Conservation (phyloP, 2,329 filamentous ascomycete species). For the Dactylonectria macrodidyma region DNA sequence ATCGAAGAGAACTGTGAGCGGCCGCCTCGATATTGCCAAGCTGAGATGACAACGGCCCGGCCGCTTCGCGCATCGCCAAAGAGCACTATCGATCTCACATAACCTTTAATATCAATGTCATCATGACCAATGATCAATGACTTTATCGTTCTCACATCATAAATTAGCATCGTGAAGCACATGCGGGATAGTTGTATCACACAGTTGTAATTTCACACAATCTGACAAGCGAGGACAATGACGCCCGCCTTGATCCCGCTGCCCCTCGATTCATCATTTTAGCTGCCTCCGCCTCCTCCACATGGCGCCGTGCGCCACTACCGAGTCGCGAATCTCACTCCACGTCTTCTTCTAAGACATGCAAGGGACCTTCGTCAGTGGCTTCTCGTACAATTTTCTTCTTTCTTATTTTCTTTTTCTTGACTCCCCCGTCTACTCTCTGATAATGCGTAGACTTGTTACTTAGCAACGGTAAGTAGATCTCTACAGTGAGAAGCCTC, state of each 20-base stretch:
- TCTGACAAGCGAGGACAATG: constrained; percentile 15
- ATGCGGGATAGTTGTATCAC: too few species aligned
- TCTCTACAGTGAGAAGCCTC: too few species aligned
- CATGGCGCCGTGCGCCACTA: constrained; percentile 22
- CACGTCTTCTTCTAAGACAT: constrained; percentile 18
- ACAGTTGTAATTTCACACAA: background rate
- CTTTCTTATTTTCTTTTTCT: background rate
- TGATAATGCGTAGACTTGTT: too few species aligned
- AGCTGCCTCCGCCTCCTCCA: constrained; percentile 12
- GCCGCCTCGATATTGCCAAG: background rate
- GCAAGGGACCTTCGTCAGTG: constrained; percentile 9
- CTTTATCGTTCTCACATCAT: background rate
- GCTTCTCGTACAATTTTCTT: background rate
- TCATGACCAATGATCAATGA: background rate
- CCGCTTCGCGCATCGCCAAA: background rate
- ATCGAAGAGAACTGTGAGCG: background rate
- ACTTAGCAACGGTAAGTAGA: too few species aligned
- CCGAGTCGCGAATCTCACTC: constrained; percentile 28
- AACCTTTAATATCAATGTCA: background rate
- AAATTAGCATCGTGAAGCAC: background rate
- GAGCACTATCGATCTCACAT: background rate
- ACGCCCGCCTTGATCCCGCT: constrained; percentile 6
- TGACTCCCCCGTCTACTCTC: too few species aligned
- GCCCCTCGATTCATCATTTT: constrained; percentile 1
- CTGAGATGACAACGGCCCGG: background rate